Base-by-base conservation (phyloP, 139 green algal species). In the Tetraselmis chui region DNA sequence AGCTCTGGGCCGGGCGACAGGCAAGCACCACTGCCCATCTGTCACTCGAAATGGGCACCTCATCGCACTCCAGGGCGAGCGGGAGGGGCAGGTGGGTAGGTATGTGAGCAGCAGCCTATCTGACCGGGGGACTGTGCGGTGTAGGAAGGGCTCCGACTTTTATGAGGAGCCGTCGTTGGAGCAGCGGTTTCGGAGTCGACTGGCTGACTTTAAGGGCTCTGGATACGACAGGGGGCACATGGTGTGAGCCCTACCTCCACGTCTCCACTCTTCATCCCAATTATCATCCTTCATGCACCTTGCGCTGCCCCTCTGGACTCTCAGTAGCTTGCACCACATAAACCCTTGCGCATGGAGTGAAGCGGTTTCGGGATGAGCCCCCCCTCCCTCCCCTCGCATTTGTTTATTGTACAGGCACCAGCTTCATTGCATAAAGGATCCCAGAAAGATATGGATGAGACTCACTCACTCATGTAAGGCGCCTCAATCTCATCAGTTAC, bases 221-320 rank as follows among this genome's bases (percentile, higher is more conserved):
- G 95, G 94, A 0, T 98, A 96, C 83, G 95, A 98, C 88, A 84
- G 95, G 0, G 95, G 95, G 1, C 95, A 98, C 87, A 88, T 98
- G 91, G 92, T 92, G 79, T 2, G 59, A 25, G 23, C 80, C 31
- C 25, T 32, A 32, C 23, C 29, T n/a, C n/a, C n/a, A n/a, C n/a
- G n/a, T n/a, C n/a, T n/a, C n/a, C n/a, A n/a, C n/a, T n/a, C n/a
- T n/a, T n/a, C n/a, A n/a, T n/a, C n/a, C n/a, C n/a, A n/a, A n/a
- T n/a, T n/a, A n/a, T n/a, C n/a, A n/a, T n/a, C n/a, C n/a, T n/a
- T n/a, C n/a, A n/a, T n/a, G n/a, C n/a, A n/a, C n/a, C n/a, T n/a
- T n/a, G n/a, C n/a, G n/a, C n/a, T n/a, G n/a, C n/a, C n/a, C n/a
- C n/a, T n/a, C n/a, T n/a, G n/a, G n/a, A n/a, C n/a, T n/a, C n/a